Evolutionary conservation across 305 asterid genomes (phyloP).

Genomic region (Coffea humblotiana): DNA sequence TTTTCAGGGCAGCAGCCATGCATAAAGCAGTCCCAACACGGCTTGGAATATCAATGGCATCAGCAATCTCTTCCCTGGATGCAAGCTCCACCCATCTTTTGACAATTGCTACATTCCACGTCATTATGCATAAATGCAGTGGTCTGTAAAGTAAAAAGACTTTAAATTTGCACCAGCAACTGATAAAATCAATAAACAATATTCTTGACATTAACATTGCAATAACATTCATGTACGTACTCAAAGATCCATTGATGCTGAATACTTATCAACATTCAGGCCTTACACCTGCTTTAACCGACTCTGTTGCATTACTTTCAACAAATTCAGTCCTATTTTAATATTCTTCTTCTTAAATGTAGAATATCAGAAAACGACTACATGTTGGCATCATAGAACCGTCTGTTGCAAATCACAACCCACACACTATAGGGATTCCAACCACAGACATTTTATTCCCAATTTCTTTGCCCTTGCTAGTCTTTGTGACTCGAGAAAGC

Average conservation of each 20-base stretch:
- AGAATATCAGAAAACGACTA: too few relatives aligned
- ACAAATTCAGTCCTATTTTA: background rate
- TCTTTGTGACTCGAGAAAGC: background rate
- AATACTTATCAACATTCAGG: background rate
- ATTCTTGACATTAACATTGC: background rate
- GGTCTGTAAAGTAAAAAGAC: conserved; percentile 63
- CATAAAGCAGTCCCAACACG: conserved; percentile 93
- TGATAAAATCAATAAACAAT: conserved; percentile 26
- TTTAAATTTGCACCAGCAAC: conserved; percentile 14
- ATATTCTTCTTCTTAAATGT: too few relatives aligned
- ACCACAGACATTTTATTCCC: background rate
- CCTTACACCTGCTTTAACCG: background rate
- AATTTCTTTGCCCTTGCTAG: background rate
- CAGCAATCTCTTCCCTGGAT: conserved; percentile 63
- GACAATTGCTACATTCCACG: conserved; percentile 95
- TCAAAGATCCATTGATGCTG: background rate
- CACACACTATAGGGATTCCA: too few relatives aligned
- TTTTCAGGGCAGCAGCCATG: conserved; percentile 94
- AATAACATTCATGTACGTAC: background rate
- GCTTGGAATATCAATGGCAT: conserved; percentile 87
- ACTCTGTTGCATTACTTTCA: background rate
- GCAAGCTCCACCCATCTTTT: conserved; percentile 93
- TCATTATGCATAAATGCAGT: conserved; percentile 80
- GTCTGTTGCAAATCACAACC: too few relatives aligned
- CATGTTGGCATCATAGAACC: too few relatives aligned